phyloP scores from a whole-genome alignment of 805 yeast genomes.

The Peterozyma xylosa region DNA sequence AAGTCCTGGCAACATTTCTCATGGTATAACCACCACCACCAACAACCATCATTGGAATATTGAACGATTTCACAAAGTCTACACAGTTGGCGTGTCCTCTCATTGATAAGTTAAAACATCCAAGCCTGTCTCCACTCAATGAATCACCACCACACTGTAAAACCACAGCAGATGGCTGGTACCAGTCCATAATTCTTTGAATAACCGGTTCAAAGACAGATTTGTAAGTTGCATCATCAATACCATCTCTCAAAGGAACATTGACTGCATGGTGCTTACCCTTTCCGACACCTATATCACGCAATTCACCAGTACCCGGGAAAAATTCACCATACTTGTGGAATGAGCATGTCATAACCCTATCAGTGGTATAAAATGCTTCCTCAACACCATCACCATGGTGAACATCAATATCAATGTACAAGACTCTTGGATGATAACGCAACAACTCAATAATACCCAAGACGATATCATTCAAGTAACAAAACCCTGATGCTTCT shows the following conservation, averaged over 20 bases:
- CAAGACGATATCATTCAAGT: slow-evolving; percentile 82
- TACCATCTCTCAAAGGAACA: slow-evolving; percentile 87
- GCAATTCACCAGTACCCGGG: slow-evolving; percentile 87
- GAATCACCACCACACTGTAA: slow-evolving; percentile 99
- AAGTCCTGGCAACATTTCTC: slow-evolving; percentile 90
- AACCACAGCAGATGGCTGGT: slow-evolving; percentile 94
- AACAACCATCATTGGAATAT: slow-evolving; percentile 83
- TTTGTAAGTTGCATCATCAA: slow-evolving; percentile 83
- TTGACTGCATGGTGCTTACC: slow-evolving; percentile 82
- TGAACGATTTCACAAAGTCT: slow-evolving; percentile 75
- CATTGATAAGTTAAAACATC: slow-evolving; percentile 92
- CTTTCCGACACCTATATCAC: slow-evolving; percentile 77
- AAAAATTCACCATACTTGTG: slow-evolving; percentile 91
- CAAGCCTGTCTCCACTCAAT: slow-evolving; percentile 88
- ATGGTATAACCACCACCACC: slow-evolving; percentile 99
- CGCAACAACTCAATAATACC: slow-evolving; percentile 75
- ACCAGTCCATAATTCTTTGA: slow-evolving; percentile 69
- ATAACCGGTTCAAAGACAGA: slow-evolving; percentile 88
- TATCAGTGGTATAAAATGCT: slow-evolving; percentile 85
- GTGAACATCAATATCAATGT: slow-evolving; percentile 86
- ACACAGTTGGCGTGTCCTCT: slow-evolving; percentile 96
- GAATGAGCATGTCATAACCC: slow-evolving; percentile 86
- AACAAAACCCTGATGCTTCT: slow-evolving; percentile 88
- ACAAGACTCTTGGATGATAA: slow-evolving; percentile 78
- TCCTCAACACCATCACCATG: slow-evolving; percentile 97